Evolutionary conservation across 1,284 basidiomycete species (phyloP).

Genomic region (Cryptococcus sp.): DNA sequence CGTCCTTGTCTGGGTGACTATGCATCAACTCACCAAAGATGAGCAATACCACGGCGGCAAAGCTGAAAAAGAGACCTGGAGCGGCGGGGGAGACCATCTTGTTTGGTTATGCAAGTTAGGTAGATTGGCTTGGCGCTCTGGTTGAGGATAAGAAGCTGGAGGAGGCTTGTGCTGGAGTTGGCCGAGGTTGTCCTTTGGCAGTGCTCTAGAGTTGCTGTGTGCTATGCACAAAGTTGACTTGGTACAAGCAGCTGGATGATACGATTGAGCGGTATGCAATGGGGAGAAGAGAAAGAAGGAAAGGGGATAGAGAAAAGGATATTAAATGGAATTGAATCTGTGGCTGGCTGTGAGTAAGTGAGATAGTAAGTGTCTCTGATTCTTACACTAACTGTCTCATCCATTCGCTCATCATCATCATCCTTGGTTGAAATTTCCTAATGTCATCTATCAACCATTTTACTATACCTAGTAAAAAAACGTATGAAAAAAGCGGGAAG

Average conservation of each 20-base stretch:
- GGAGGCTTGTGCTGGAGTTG: slow-evolving; percentile 8
- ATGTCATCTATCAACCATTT: no score
- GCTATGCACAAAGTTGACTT: neutral
- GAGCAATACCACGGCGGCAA: slow-evolving; percentile 33
- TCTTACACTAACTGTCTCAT: neutral
- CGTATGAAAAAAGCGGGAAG: no score
- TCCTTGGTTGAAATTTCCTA: no score
- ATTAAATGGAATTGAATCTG: neutral
- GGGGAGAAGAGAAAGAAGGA: neutral
- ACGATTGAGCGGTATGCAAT: neutral
- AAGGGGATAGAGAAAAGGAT: neutral
- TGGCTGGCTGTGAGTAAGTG: neutral
- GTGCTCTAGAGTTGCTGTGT: neutral
- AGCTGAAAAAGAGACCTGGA: slow-evolving; percentile 55
- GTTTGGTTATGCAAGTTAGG: slow-evolving; percentile 1
- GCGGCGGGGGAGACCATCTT: slow-evolving; percentile 53
- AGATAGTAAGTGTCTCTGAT: neutral
- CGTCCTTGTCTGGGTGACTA: neutral
- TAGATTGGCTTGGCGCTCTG: neutral
- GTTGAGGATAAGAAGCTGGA: neutral
- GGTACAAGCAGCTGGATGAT: neutral
- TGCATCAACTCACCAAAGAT: slow-evolving; percentile 14
- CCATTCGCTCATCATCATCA: neutral
- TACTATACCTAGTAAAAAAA: no score
- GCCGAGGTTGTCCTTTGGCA: neutral